Percentiles rank a stretch among this genome's conserved stretches.
Evolutionary conservation across 208 protist species (phyloP).

Genomic region (Wallacemonas sp.): DNA sequence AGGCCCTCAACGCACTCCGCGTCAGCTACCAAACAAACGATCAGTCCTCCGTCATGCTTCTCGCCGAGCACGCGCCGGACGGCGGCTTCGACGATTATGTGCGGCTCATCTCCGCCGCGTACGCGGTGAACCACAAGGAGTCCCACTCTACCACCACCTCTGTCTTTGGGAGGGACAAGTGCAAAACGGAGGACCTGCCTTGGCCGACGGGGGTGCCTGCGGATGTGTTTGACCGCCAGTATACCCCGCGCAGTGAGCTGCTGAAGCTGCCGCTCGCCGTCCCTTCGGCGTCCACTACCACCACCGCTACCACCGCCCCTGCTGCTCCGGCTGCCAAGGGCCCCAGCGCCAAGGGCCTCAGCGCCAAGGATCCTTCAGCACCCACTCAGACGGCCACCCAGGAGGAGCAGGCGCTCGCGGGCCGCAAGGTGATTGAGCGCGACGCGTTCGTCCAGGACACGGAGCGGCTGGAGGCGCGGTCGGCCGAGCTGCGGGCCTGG

Average conservation of each 20-base stretch:
- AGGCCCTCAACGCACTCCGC: constrained; percentile 21
- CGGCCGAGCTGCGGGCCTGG: constrained; percentile 71
- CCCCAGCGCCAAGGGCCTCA: no score
- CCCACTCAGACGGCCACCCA: not conserved
- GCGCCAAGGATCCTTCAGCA: no score
- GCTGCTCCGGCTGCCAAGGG: not conserved
- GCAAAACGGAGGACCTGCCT: constrained; percentile 29
- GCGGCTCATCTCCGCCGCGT: constrained; percentile 60
- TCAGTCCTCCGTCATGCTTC: constrained; percentile 41
- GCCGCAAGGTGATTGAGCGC: constrained; percentile 18
- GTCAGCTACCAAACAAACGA: constrained; percentile 23
- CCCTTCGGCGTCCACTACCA: not conserved
- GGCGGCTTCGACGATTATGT: constrained; percentile 75
- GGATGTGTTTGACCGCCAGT: constrained; percentile 48
- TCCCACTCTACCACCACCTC: constrained; percentile 11
- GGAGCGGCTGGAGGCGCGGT: constrained; percentile 65
- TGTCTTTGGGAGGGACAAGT: not conserved
- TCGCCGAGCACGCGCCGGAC: constrained; percentile 41
- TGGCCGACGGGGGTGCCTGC: constrained; percentile 66
- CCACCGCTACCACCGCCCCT: not conserved
- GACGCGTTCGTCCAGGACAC: constrained; percentile 70
- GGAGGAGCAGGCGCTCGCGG: not conserved
- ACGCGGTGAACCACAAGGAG: constrained; percentile 64
- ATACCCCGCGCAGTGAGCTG: constrained; percentile 31
- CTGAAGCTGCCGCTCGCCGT: constrained; percentile 11